Conservation (phyloP, 129 eudicot species). For the Sambucus nigra region DNA sequence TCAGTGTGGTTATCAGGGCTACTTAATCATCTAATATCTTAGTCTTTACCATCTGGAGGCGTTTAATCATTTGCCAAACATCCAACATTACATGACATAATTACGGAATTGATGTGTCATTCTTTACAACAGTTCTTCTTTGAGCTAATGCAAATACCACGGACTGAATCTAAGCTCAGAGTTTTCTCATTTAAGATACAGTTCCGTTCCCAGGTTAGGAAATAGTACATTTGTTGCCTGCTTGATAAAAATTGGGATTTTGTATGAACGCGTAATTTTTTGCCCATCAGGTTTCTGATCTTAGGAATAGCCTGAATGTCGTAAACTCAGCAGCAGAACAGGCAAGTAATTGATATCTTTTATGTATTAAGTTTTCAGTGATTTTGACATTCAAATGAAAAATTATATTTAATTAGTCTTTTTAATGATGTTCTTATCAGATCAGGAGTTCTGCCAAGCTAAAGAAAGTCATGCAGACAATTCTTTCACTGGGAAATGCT, state of each 20-base stretch:
- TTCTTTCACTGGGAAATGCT: conserved; percentile 92
- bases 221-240: background rate
- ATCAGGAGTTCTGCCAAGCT: conserved; percentile 62
- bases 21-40: background rate
- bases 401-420: conserved; percentile 7
- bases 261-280: conserved; percentile 9
- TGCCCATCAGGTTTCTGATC: conserved; percentile 67
- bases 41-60: background rate
- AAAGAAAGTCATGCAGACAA: conserved; percentile 87
- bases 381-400: background rate
- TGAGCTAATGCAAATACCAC: conserved; percentile 87
- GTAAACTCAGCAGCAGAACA: conserved; percentile 66
- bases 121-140: conserved; percentile 54
- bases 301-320: conserved; percentile 51
- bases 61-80: background rate
- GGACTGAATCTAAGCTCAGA: conserved; percentile 76
- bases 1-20: conserved; percentile 10
- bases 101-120: conserved; percentile 5
- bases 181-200: conserved; percentile 83
- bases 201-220: conserved; percentile 62
- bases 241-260: conserved; percentile 9
- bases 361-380: conserved; percentile 2
- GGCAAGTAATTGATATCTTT: conserved; percentile 30
- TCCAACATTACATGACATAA: background rate
- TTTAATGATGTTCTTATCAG: conserved; percentile 37